Evolutionary conservation across 2,329 filamentous ascomycete genomes (phyloP), one percentile per base, ranked within the genome.

Genomic region (Anthostomella pinea): DNA sequence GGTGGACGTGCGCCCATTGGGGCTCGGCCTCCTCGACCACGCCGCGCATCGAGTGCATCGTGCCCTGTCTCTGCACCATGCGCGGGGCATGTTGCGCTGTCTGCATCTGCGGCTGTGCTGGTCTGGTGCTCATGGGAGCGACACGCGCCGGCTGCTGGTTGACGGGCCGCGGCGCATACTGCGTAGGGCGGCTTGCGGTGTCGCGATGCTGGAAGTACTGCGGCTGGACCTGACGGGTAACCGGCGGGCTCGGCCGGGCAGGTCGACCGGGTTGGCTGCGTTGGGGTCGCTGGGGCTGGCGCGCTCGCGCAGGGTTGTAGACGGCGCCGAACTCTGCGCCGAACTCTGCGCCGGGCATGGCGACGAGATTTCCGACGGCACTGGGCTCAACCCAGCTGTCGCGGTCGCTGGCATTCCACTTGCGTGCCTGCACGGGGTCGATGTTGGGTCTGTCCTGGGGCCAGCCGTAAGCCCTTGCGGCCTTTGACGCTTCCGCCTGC

Each of bases 371-470:
- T 3, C 24, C 18, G 1, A 38, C 43, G 21, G 51, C 40, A 1
- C 13, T 5, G 1, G 49, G 43, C 18, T 58, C 53, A 14, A 52
- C 40, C 3, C 41, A 29, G 10, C 53, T 54, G 35, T 52, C 49
- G 11, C 51, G 42, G 13, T 27, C 42, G 3, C 38, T 28, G 17
- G 13, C 6, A n/a, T n/a, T n/a, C n/a, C n/a, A n/a, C n/a, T n/a
- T n/a, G n/a, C n/a, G n/a, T 6, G 11, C 33, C 20, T 23, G 13
- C n/a, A 8, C 13, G 14, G 22, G 31, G n/a, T 26, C 18, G 8
- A 15, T 5, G 13, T 19, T 14, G 15, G 14, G 15, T 26, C 16
- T 22, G 13, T 30, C 17, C 13, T 30, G 38, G 2, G 41, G 39
- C 48, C 49, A 56, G 15, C 49, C 49, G 33, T 56, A n/a, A n/a